phyloP scores from a whole-genome alignment of 148 eudicot species.

The Camellia lanceoleosa region DNA sequence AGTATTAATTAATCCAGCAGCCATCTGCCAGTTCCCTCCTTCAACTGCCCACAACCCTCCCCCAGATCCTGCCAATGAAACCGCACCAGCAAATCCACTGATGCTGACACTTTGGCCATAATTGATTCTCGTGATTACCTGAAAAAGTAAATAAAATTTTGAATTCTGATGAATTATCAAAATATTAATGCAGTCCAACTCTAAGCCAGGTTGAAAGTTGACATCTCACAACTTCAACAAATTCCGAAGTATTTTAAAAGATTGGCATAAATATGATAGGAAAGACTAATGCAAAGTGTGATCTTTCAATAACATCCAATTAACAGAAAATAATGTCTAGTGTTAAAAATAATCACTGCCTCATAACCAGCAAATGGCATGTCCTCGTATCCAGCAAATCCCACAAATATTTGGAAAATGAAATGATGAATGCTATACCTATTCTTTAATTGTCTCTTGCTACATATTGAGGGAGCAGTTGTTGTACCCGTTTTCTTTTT shows the following conservation, averaged over 20 bases:
- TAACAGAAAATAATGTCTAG: not conserved
- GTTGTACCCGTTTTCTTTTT: not conserved
- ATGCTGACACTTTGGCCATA: constrained; percentile 89
- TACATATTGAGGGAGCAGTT: not conserved
- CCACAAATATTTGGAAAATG: not conserved
- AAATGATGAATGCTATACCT: not conserved
- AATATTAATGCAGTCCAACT: not conserved
- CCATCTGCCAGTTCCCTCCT: constrained; percentile 96
- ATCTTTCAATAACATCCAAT: not conserved
- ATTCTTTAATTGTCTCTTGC: not conserved
- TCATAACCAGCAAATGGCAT: not conserved
- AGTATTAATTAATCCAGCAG: constrained; percentile 64
- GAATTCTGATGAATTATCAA: not conserved
- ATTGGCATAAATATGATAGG: not conserved
- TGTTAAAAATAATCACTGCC: not conserved
- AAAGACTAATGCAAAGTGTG: not conserved
- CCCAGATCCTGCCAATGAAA: constrained; percentile 89
- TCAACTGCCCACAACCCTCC: constrained; percentile 82
- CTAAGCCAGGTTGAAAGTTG: not conserved
- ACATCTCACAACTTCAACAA: not conserved
- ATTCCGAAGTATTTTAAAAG: not conserved
- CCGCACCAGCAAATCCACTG: constrained; percentile 96
- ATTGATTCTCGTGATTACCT: constrained; percentile 90
- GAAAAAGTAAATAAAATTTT: constrained; percentile 13
- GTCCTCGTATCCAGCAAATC: not conserved